phyloP scores from a whole-genome alignment of 495 filamentous ascomycete species.

The Filosporella fistucella region DNA sequence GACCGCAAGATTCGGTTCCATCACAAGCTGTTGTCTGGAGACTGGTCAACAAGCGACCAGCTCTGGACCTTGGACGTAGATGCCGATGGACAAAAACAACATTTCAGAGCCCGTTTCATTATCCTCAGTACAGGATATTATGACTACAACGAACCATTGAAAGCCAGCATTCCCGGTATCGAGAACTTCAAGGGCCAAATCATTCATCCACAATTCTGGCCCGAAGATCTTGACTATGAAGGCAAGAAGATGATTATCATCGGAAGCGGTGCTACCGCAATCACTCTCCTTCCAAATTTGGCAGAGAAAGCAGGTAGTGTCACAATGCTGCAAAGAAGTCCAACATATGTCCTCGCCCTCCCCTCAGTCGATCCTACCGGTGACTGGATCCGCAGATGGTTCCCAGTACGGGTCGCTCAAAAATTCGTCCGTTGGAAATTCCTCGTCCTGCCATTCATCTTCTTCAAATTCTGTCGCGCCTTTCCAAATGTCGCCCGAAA shows the following conservation, averaged over 20 bases:
- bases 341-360: constrained; percentile 51
- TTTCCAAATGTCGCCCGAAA: constrained; percentile 49
- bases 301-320: constrained; percentile 42
- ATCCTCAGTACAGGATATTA: constrained; percentile 66
- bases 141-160: constrained; percentile 54
- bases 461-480: constrained; percentile 46
- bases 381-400: constrained; percentile 32
- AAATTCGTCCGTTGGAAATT: constrained; percentile 33
- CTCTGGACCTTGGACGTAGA: constrained; percentile 58
- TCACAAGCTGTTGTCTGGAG: constrained; percentile 47
- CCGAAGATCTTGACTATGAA: constrained; percentile 40
- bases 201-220: constrained; percentile 64
- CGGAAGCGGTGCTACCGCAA: constrained; percentile 53
- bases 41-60: constrained; percentile 59
- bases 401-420: constrained; percentile 32
- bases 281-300: constrained; percentile 49
- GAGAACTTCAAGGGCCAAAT: constrained; percentile 50
- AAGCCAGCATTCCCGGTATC: constrained; percentile 54
- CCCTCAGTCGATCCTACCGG: constrained; percentile 33
- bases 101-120: constrained; percentile 49
- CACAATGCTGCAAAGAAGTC: constrained; percentile 55
- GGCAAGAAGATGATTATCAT: constrained; percentile 49
- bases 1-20: constrained; percentile 54
- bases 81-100: constrained; percentile 39
- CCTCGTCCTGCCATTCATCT: constrained; percentile 19